Evolutionary conservation across 1,284 basidiomycete genomes (phyloP).

Genomic region (Filobasidium uniguttulatum): DNA sequence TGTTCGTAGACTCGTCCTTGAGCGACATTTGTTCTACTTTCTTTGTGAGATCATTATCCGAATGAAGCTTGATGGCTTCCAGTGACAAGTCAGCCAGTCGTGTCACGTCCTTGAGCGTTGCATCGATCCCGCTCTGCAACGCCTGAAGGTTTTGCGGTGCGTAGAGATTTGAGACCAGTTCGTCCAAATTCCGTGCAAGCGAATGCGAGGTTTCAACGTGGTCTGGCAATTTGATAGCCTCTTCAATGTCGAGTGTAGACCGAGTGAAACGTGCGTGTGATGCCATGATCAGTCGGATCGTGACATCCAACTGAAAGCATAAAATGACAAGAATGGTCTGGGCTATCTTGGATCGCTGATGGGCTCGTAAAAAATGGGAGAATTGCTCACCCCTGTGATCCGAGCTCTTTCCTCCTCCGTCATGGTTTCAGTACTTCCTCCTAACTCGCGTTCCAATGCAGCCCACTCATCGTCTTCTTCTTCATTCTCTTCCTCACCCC

Average conservation of each 20-base stretch:
- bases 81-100: not conserved
- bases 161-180: conserved; percentile 10
- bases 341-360: not conserved
- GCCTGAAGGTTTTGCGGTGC: conserved; percentile 8
- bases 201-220: conserved; percentile 9
- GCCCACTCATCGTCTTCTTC: conserved; percentile 14
- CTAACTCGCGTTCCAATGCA: conserved; percentile 11
- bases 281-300: conserved; percentile 5
- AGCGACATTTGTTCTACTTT: not conserved
- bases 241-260: conserved; percentile 4
- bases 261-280: conserved; percentile 5
- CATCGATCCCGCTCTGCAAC: conserved; percentile 1
- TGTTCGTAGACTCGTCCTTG: not conserved
- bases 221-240: not conserved
- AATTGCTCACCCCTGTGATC: conserved; percentile 6
- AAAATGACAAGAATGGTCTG: not conserved
- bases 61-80: not conserved
- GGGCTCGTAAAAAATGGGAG: too few species aligned
- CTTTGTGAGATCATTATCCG: not conserved
- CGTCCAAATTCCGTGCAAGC: conserved; percentile 7
- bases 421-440: conserved; percentile 1
- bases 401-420: conserved; percentile 11
- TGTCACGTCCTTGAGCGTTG: conserved; percentile 2
- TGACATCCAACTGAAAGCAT: conserved; percentile 6
- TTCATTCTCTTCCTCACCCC: conserved; percentile 7